A percentile compares a stretch with the other conserved stretches of the same genome.
These are phyloP conservation scores for Neostapfia colusana DNA, from an alignment of 176 grass and related monocot genomes.

Conservation along the genomic window DNA sequence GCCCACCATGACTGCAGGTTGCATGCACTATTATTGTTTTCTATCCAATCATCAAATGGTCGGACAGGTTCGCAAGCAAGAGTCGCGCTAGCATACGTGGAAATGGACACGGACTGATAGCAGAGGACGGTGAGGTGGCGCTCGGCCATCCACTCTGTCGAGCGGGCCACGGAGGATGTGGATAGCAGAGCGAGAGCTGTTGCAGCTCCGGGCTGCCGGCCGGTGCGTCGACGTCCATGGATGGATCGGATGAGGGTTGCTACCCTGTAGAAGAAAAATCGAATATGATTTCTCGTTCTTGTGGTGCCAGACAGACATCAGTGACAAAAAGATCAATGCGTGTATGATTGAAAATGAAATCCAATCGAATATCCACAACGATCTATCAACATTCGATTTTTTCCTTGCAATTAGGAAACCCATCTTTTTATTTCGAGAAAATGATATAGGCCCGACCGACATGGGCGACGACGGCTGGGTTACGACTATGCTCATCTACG, in stretches of 20 bases:
- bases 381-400: not conserved
- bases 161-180: not conserved
- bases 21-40: too few relatives aligned
- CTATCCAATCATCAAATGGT: not conserved
- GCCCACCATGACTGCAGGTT: too few relatives aligned
- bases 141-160: slow-evolving; percentile 1
- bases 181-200: not conserved
- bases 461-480: too few relatives aligned
- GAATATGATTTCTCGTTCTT: not conserved
- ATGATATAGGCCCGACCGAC: too few relatives aligned
- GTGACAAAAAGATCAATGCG: not conserved
- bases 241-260: not conserved
- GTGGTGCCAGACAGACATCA: not conserved
- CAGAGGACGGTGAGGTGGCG: not conserved
- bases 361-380: not conserved
- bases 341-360: not conserved
- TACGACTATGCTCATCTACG: too few relatives aligned
- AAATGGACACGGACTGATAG: not conserved
- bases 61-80: not conserved
- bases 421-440: not conserved
- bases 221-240: not conserved
- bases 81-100: not conserved
- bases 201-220: not conserved
- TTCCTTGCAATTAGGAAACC: not conserved
- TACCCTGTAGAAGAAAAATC: not conserved